These are phyloP conservation scores for Pseudopithomyces chartarum DNA, from an alignment of 2,329 filamentous ascomycete species.

Conservation along the genomic window DNA sequence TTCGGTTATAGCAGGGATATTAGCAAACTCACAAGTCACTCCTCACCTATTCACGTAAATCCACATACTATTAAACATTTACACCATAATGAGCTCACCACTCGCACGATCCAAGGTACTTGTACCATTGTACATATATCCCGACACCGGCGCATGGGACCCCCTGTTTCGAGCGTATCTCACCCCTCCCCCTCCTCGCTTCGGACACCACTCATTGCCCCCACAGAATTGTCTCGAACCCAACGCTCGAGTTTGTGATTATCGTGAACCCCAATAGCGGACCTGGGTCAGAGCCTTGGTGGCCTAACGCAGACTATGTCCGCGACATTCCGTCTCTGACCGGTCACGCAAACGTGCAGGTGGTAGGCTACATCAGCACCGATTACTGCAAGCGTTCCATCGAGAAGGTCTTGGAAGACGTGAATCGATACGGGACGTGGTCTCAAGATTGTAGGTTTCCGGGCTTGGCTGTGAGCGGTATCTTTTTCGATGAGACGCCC, in stretches of 20 bases:
- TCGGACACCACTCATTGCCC: neutral
- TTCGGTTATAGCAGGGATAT: slow-evolving; percentile 10
- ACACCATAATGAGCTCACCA: neutral
- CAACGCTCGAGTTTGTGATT: slow-evolving; percentile 54
- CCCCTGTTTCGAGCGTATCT: slow-evolving; percentile 52
- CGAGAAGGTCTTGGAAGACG: slow-evolving; percentile 41
- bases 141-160: slow-evolving; percentile 52
- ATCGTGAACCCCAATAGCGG: slow-evolving; percentile 56
- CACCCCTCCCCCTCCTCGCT: neutral
- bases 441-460: slow-evolving; percentile 29
- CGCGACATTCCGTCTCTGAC: slow-evolving; percentile 50
- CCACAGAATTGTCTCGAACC: slow-evolving; percentile 30
- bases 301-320: slow-evolving; percentile 55
- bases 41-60: too few relatives aligned
- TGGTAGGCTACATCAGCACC: slow-evolving; percentile 57
- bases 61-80: neutral
- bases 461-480: slow-evolving; percentile 50
- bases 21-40: slow-evolving; percentile 4
- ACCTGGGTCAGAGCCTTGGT: slow-evolving; percentile 50
- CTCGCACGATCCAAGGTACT: slow-evolving; percentile 43
- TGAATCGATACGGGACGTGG: slow-evolving; percentile 54
- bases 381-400: slow-evolving; percentile 49
- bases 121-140: slow-evolving; percentile 58
- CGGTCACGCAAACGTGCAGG: slow-evolving; percentile 51
- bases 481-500: slow-evolving; percentile 60